A percentile compares a stretch with the other conserved stretches of the same genome.
Evolutionary conservation across 2,329 filamentous ascomycete species (phyloP).

Genomic region (Cryphonectria radicalis): DNA sequence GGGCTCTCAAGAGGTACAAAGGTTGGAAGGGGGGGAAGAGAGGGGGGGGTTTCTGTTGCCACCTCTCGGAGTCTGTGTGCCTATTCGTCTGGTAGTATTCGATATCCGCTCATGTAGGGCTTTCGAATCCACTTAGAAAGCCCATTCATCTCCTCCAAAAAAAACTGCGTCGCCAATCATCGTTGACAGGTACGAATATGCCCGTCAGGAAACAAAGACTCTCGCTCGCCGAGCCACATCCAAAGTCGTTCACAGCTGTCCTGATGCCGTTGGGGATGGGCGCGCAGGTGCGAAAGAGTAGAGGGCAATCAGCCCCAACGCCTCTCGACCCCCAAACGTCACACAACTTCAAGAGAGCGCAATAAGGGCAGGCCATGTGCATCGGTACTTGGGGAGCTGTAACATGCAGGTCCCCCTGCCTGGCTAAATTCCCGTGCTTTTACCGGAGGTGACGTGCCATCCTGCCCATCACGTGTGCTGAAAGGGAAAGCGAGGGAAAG

Average conservation of each 20-base stretch:
- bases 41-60: background rate
- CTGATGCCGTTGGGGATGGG: background rate
- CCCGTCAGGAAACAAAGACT: too few species aligned
- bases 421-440: background rate
- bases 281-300: background rate
- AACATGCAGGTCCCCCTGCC: background rate
- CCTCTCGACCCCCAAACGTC: background rate
- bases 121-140: background rate
- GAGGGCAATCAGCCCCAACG: background rate
- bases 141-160: too few species aligned
- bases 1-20: background rate
- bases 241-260: background rate
- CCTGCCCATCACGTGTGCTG: background rate
- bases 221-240: background rate
- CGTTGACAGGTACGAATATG: background rate
- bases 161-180: background rate
- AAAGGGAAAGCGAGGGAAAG: background rate
- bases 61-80: background rate
- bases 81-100: background rate
- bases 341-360: background rate
- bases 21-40: background rate
- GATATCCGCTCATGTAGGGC: background rate
- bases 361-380: background rate
- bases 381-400: background rate
- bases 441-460: constrained; percentile 1